These are phyloP conservation scores for Herpotrichia juniperi DNA, from an alignment of 2,329 filamentous ascomycete genomes.

Conservation along the genomic window DNA sequence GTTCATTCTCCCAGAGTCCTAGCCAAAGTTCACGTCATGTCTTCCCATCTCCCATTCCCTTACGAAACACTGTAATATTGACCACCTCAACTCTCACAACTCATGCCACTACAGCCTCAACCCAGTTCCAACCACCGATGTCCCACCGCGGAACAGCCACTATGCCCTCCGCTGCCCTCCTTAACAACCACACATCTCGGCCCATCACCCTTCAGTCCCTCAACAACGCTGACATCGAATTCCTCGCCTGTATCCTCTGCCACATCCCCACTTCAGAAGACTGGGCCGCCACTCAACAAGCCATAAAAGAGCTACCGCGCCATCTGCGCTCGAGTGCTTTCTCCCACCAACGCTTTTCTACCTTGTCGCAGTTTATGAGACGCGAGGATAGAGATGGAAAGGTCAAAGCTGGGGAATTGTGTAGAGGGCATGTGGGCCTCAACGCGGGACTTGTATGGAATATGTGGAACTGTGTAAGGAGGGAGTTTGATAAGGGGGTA, in stretches of 20 bases:
- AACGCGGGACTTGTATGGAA: constrained; percentile 23
- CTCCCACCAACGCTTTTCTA: not conserved
- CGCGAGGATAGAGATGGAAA: not conserved
- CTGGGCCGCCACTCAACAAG: constrained; percentile 11
- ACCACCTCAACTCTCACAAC: too few species aligned
- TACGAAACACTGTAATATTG: not conserved
- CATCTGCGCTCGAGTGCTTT: constrained; percentile 20
- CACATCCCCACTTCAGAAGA: constrained; percentile 13
- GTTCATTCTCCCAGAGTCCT: too few species aligned
- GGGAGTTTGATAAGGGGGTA: constrained; percentile 29
- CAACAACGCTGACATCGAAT: constrained; percentile 29
- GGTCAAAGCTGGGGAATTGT: constrained; percentile 20
- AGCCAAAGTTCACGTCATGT: too few species aligned
- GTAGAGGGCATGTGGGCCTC: constrained; percentile 30
- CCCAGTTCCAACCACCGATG: too few species aligned
- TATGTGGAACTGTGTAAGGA: constrained; percentile 27
- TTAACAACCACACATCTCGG: constrained; percentile 1
- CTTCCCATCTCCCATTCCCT: not conserved
- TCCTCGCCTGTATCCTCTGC: constrained; percentile 26
- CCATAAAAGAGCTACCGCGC: constrained; percentile 28
- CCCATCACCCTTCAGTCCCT: constrained; percentile 10
- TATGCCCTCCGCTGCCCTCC: constrained; percentile 6
- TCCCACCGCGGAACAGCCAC: too few species aligned
- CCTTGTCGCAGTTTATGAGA: too few species aligned
- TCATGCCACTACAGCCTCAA: too few species aligned